Conservation (phyloP, 371 early-diverging fungal genomes). For the Nosema muscidifuracis region DNA sequence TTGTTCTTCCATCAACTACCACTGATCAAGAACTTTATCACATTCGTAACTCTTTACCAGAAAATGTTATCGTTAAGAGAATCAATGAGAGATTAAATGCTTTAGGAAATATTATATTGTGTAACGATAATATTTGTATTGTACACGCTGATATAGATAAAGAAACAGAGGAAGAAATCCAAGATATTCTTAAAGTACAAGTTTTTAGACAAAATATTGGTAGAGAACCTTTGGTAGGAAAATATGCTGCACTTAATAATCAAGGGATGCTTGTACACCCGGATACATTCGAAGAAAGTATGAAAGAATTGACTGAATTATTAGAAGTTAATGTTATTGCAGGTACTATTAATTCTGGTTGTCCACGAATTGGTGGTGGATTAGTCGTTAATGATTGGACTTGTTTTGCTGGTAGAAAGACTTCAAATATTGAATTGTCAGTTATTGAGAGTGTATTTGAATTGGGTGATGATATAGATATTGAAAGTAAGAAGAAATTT, state of each 20-base stretch:
- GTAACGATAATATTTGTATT: conserved; percentile 97
- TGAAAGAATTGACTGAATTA: conserved; percentile 92
- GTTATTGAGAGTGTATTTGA: conserved; percentile 91
- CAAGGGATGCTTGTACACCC: conserved; percentile 96
- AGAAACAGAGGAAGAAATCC: conserved; percentile 94
- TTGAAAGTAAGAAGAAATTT: conserved; percentile 15
- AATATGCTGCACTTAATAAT: conserved; percentile 89
- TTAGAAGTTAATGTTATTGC: conserved; percentile 93
- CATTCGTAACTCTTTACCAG: conserved; percentile 90
- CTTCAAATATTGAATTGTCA: conserved; percentile 89
- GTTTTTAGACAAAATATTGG: conserved; percentile 97
- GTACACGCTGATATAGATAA: conserved; percentile 84
- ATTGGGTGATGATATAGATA: conserved; percentile 22
- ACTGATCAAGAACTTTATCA: conserved; percentile 99
- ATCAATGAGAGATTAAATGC: conserved; percentile 95
- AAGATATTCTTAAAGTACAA: conserved; percentile 89
- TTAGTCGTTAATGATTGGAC: conserved; percentile 97
- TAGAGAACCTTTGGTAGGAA: conserved; percentile 91
- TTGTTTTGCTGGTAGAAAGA: conserved; percentile 91
- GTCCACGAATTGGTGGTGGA: conserved; percentile 91
- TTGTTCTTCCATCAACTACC: conserved; percentile 86
- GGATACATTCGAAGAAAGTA: conserved; percentile 83
- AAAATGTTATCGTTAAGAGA: conserved; percentile 81
- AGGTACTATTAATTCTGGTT: conserved; percentile 97
- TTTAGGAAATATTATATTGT: conserved; percentile 95